Evolutionary conservation across 2,329 filamentous ascomycete genomes (phyloP), one percentile per base, ranked within the genome.

Genomic region (Penicillium hesseltinei): DNA sequence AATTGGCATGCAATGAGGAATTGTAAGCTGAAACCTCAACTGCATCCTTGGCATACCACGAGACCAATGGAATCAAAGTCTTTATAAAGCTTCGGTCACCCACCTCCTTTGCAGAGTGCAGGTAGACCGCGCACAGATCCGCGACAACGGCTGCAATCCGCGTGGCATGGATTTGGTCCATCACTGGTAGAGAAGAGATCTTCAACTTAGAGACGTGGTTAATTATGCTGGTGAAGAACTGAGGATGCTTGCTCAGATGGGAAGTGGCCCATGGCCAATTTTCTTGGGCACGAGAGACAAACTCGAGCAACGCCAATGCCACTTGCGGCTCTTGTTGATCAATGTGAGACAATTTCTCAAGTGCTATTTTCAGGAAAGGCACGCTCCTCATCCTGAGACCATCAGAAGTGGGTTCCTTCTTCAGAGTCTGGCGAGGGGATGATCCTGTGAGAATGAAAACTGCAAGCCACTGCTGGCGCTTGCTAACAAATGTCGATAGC

Each of bases 201-300:
- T 87, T 81, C 3, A 83, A 72, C 61, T 83, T 86, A 10, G 80
- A 78, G 35, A 94, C 82, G 70, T 91, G 94, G 4, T 82, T 80
- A 19, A 90, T 83, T 19, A 96, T 81, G 54, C 85, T 84, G 42
- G 85, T 80, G 56, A 97, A 82, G 67, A 96, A 93, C 0, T 81
- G 79, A 0, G 84, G 82, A 66, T 96, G 89, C 58, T 87, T 87
- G 60, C 89, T 85, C 36, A 96, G 78, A 39, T 89, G 87, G 56
- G 90, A 88, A 56, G 95, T 92, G 1, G 91, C 92, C 91, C 93
- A 96, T 1, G 92, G 89, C 93, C 93, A 97, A 70, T 92, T 90
- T 72, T 96, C 94, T 70, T 97, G 92, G 5, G 93, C 90, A 3
- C 89, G 86, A 2, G 90, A 87, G 38, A 97, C 85, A 71, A 97